Base-by-base conservation (phyloP, 2,329 filamentous ascomycete genomes). In the Acrocalymma vagum region DNA sequence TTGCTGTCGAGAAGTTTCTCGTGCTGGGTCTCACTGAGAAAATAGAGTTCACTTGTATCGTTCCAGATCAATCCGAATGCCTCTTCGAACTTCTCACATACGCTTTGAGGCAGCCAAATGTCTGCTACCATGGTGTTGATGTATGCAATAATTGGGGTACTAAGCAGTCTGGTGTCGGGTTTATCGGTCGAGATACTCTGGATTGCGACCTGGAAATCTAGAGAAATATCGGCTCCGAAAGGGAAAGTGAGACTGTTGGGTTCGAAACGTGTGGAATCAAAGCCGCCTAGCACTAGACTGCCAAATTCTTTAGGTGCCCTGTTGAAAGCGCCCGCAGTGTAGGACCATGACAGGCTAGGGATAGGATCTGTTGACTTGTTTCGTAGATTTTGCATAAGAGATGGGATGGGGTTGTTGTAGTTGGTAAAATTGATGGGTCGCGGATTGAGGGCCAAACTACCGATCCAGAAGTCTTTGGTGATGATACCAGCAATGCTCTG, bases 1-100 rank as follows among this genome's bases (percentile, higher is more conserved):
- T 72, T 65, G n/a, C 51, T 41, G 1, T 49, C 37, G 9, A 66
- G 46, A 3, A 72, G 51, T 4, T 48, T 34, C 5, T 51, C 35
- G 42, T 68, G 71, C 23, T 64, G 57, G 17, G 58, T 66, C 22
- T 64, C 56, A 51, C 72, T 72, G 42, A 75, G 38, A 7, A 71
- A 51, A 45, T 69, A 76, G 3, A 71, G 52, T 8, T 65, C 56
- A 6, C 58, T 62, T 4, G 47, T 44, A 10, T 53, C 40, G 45
- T 74, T 65, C 53, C 66, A 73, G 1, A 47, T 48, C 6, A 74
- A 53, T n/a, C 67, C 65, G 29, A 74, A 74, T 0, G 63, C 62
- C 5, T 58, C 31, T 30, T 65, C 65, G 36, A 74, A 73, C 3
- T 48, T 33, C 9, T 61, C 36, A 47, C 69, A 71, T 1, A 56